A percentile compares a stretch with the other conserved stretches of the same genome.
Evolutionary conservation across 306 rosid species (phyloP).

Genomic region (Casuarina glauca): DNA sequence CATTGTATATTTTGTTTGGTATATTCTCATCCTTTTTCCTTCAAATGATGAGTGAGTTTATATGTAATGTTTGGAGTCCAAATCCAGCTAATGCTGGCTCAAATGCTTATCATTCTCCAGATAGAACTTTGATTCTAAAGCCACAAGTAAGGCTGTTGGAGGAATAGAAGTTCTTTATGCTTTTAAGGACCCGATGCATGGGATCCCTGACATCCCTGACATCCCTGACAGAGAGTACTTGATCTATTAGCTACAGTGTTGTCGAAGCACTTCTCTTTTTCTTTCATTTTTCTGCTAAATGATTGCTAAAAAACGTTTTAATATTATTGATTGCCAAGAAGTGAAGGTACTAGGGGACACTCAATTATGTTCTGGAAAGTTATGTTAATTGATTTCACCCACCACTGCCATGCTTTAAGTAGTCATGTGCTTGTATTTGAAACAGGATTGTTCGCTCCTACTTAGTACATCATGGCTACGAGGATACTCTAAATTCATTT

Average conservation of each 20-base stretch:
- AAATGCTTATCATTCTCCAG: too few species aligned
- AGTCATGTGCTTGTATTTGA: constrained; percentile 9
- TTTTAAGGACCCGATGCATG: not conserved
- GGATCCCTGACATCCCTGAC: too few species aligned
- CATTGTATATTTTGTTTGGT: too few species aligned
- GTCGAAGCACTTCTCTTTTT: not conserved
- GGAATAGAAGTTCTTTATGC: not conserved
- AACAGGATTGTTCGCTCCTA: constrained; percentile 94
- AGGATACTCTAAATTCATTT: constrained; percentile 83
- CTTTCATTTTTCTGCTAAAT: not conserved
- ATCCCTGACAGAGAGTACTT: not conserved
- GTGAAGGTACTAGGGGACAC: not conserved
- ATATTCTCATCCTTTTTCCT: not conserved
- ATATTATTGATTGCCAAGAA: not conserved
- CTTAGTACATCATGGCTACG: constrained; percentile 90
- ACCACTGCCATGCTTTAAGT: not conserved
- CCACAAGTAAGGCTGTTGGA: too few species aligned
- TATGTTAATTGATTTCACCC: not conserved
- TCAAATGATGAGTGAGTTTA: not conserved
- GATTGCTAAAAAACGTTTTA: not conserved
- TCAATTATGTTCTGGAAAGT: not conserved
- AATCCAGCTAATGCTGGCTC: not conserved
- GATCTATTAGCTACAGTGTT: not conserved
- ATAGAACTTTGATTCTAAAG: too few species aligned
- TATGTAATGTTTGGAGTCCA: not conserved